Percentiles rank a stretch among this genome's conserved stretches.
Conservation (phyloP, 2,329 filamentous ascomycete species). For the Stachybotrys elegans region DNA sequence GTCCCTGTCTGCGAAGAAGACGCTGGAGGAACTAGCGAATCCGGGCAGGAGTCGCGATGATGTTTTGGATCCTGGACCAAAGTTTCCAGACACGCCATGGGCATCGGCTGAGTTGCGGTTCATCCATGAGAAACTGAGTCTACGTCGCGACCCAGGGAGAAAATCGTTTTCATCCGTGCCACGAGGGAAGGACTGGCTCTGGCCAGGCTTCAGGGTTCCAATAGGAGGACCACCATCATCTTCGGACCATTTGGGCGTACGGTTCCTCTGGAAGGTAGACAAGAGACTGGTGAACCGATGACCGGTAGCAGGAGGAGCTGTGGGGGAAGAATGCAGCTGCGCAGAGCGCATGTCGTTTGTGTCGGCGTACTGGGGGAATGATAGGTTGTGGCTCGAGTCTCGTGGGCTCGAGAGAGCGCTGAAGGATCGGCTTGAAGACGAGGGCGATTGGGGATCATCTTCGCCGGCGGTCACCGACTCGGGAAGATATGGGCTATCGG, state of each 20-base stretch:
- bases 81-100: constrained; percentile 27
- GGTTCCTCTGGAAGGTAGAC: constrained; percentile 57
- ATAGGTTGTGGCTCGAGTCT: constrained; percentile 53
- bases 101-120: constrained; percentile 46
- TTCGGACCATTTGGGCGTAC: constrained; percentile 52
- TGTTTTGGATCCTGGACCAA: constrained; percentile 24
- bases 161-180: constrained; percentile 52
- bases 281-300: constrained; percentile 46
- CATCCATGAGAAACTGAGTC: constrained; percentile 58
- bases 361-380: constrained; percentile 47
- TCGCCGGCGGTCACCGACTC: constrained; percentile 23
- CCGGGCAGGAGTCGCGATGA: constrained; percentile 39
- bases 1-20: constrained; percentile 48
- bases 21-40: constrained; percentile 44
- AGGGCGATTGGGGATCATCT: constrained; percentile 54
- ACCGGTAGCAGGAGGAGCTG: constrained; percentile 22
- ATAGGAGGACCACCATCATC: constrained; percentile 51
- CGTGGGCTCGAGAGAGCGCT: constrained; percentile 58
- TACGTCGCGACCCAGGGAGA: constrained; percentile 43
- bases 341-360: constrained; percentile 39
- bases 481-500: constrained; percentile 25
- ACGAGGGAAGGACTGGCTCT: constrained; percentile 74
- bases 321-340: constrained; percentile 33
- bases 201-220: constrained; percentile 63
- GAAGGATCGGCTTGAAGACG: constrained; percentile 51